Base-by-base conservation (phyloP, 202 grass and related monocot genomes). In the Setaria viridis region DNA sequence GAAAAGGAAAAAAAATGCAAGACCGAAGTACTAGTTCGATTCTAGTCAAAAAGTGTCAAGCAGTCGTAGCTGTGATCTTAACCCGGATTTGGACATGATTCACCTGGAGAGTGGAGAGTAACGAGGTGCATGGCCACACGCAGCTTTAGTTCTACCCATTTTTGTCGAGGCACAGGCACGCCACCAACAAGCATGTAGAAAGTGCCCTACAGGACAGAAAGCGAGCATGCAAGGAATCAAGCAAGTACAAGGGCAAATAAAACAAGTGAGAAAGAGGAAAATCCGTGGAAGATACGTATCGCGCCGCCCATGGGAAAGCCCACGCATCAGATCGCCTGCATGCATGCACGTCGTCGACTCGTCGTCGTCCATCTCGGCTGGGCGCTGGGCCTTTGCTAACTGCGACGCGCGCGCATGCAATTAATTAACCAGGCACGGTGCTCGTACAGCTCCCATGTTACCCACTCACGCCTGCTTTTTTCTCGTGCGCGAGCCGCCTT, bases 401-500 rank as follows among this genome's bases (percentile, higher is more conserved):
- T 39, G 32, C 32, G 12, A 19, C 37, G 37, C 4, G 37, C 4
- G 37, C 46, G n/a, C 47, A 67, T 69, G 83, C 72, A 65, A 79
- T 53, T 2, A 54, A 81, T 39, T 4, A 56, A 81, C 3, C 15
- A 35, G 12, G 37, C 59, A 12, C 72, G 25, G 51, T 70, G 45
- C 78, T 58, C 12, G 56, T 45, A 70, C 63, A n/a, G 14, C n/a
- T 62, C 80, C 55, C 80, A 84, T 62, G 85, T 51, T 77, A 76
- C 56, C 12, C 39, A 70, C 80, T 71, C 72, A 78, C 64, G 34
- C 12, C 74, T 65, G 74, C 74, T 88, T 88, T 84, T 79, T 84
- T 66, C 80, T 79, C 86, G 80, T 84, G 86, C 80, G 80, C 73
- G 15, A 43, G 20, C 17, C 6, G 20, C n/a, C 79, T 88, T 83